A percentile compares a stretch with the other conserved stretches of the same genome.
Conservation (phyloP, 2,329 filamentous ascomycete species). For the Colletotrichum chlorophyti region DNA sequence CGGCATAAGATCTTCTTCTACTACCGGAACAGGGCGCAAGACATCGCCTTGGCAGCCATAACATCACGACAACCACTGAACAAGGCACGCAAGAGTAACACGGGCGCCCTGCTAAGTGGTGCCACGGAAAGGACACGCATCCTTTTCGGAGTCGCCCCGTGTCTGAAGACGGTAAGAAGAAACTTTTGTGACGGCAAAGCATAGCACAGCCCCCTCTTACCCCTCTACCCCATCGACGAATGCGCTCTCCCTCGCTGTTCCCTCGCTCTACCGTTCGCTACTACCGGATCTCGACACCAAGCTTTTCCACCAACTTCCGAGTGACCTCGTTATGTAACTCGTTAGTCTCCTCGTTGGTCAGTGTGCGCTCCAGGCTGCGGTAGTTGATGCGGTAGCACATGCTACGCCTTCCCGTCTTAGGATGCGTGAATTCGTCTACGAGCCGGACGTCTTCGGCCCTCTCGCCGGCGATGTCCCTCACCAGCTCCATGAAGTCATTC, state of each 20-base stretch:
- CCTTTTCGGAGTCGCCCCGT: too few species aligned
- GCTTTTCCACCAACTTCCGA: constrained; percentile 67
- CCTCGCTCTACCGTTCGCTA: too few species aligned
- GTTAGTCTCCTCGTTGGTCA: constrained; percentile 85
- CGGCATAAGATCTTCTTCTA: neutral
- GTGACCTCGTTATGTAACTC: constrained; percentile 74
- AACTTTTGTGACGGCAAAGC: too few species aligned
- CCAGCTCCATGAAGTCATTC: constrained; percentile 97
- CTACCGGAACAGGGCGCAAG: neutral
- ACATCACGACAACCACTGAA: too few species aligned
- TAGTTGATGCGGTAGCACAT: constrained; percentile 95
- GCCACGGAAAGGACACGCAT: too few species aligned
- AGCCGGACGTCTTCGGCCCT: constrained; percentile 86
- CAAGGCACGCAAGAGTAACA: too few species aligned
- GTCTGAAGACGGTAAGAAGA: too few species aligned
- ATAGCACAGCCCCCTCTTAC: constrained; percentile 27
- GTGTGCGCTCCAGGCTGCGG: constrained; percentile 86
- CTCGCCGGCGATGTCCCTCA: constrained; percentile 82
- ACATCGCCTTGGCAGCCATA: constrained; percentile 4
- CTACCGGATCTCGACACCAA: constrained; percentile 80
- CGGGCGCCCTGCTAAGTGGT: too few species aligned
- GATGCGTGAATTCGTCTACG: constrained; percentile 87
- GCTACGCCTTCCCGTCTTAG: constrained; percentile 82
- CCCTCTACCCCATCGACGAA: constrained; percentile 14
- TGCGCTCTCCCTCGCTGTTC: constrained; percentile 32